Conservation (phyloP, 148 eudicot species). For the Diospyros lotus region DNA sequence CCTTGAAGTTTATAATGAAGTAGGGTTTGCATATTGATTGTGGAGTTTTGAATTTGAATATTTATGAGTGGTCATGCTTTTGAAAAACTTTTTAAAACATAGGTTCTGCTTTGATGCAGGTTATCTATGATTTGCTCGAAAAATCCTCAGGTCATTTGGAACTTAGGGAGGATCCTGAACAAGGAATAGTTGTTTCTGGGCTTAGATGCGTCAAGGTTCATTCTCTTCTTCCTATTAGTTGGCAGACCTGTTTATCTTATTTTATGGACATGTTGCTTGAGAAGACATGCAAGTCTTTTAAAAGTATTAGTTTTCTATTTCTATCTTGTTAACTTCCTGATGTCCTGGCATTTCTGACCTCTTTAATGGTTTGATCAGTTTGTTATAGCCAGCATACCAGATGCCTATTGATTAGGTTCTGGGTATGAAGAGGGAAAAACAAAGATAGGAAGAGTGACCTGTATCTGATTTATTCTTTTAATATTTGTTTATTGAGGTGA, state of each 20-base stretch:
- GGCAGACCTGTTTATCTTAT: background rate
- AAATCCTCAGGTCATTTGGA: constrained; percentile 83
- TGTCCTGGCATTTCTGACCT: too few relatives aligned
- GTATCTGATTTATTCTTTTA: background rate
- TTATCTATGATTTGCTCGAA: constrained; percentile 89
- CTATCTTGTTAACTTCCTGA: too few relatives aligned
- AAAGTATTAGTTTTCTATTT: too few relatives aligned
- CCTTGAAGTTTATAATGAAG: constrained; percentile 94
- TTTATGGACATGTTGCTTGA: background rate
- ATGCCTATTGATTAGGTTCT: too few relatives aligned
- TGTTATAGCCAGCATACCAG: too few relatives aligned
- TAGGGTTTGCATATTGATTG: constrained; percentile 21
- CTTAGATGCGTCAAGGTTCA: constrained; percentile 74
- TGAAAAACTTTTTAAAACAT: constrained; percentile 6
- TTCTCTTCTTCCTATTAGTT: constrained; percentile 1
- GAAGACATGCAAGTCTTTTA: too few relatives aligned
- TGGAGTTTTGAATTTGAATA: constrained; percentile 1
- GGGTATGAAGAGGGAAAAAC: too few relatives aligned
- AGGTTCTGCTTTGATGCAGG: constrained; percentile 38
- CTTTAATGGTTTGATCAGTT: too few relatives aligned
- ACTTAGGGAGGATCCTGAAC: constrained; percentile 81
- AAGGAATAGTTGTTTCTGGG: constrained; percentile 77
- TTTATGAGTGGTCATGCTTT: background rate
- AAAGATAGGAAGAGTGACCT: too few relatives aligned
- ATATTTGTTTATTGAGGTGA: background rate